Evolutionary conservation across 2,329 filamentous ascomycete genomes (phyloP).

Genomic region (Zasmidium angulare): DNA sequence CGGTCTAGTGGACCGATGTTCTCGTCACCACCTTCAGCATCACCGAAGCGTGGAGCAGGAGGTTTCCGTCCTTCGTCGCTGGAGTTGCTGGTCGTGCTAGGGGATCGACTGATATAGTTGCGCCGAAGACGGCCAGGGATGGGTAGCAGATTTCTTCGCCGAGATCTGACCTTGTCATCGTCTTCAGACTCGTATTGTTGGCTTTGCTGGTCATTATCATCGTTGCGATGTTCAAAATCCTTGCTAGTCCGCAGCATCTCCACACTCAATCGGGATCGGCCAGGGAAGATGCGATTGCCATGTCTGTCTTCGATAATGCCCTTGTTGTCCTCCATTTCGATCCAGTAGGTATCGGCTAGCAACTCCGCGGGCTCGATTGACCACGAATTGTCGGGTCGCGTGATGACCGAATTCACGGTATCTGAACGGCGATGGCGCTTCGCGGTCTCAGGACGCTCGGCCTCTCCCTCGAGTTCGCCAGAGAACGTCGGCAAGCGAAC

Average conservation of each 20-base stretch:
- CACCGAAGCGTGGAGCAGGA: slow-evolving; percentile 45
- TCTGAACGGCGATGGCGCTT: slow-evolving; percentile 38
- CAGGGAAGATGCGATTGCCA: slow-evolving; percentile 69
- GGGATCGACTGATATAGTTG: slow-evolving; percentile 24
- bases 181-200: slow-evolving; percentile 17
- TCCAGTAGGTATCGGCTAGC: slow-evolving; percentile 86
- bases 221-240: slow-evolving; percentile 17
- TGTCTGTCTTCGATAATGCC: slow-evolving; percentile 75
- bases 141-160: slow-evolving; percentile 17
- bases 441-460: slow-evolving; percentile 9
- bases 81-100: slow-evolving; percentile 28
- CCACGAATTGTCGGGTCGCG: slow-evolving; percentile 81
- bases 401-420: slow-evolving; percentile 56
- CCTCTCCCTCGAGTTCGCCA: slow-evolving; percentile 28
- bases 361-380: slow-evolving; percentile 78
- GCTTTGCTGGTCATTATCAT: slow-evolving; percentile 10
- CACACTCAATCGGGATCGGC: slow-evolving; percentile 19
- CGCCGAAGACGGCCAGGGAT: slow-evolving; percentile 25
- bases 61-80: slow-evolving; percentile 45
- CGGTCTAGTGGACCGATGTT: slow-evolving; percentile 49
- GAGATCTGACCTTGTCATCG: slow-evolving; percentile 9
- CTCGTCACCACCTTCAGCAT: slow-evolving; percentile 34
- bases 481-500: slow-evolving; percentile 29
- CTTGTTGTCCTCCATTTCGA: slow-evolving; percentile 80
- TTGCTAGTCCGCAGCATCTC: slow-evolving; percentile 25